These are phyloP conservation scores for Hanseniaspora taiwanica DNA, from an alignment of 805 yeast species.

Conservation along the genomic window DNA sequence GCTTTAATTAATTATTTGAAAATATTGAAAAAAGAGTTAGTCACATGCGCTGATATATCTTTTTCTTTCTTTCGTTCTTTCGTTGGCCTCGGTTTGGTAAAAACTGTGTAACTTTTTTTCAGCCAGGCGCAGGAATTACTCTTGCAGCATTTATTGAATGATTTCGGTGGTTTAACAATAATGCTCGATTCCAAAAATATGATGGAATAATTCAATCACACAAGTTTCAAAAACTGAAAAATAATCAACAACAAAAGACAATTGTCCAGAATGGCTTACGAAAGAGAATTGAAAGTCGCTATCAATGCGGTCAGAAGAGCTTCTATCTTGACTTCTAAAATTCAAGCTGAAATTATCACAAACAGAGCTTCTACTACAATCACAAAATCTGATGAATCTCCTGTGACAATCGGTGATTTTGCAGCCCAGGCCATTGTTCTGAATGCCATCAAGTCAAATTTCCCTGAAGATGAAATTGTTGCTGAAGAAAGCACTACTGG, in stretches of 20 bases:
- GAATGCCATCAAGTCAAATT: constrained; percentile 62
- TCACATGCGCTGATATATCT: no score
- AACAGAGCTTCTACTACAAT: constrained; percentile 40
- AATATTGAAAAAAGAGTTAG: no score
- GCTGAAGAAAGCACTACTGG: constrained; percentile 87
- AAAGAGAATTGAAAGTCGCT: constrained; percentile 65
- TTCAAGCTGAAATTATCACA: constrained; percentile 41
- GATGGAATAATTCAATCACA: constrained; percentile 23
- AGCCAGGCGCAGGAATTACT: no score
- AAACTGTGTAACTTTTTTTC: no score
- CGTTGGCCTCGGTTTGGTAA: no score
- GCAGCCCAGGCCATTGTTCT: constrained; percentile 92
- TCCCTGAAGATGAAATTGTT: constrained; percentile 76
- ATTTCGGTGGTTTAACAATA: no score
- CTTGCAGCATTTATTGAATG: no score
- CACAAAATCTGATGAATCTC: constrained; percentile 79
- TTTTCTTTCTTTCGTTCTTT: no score
- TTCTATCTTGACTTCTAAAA: constrained; percentile 53
- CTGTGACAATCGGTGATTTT: constrained; percentile 93
- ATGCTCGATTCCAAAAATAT: no score
- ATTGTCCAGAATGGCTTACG: constrained; percentile 5
- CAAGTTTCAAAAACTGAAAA: constrained; percentile 15
- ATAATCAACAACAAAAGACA: background rate
- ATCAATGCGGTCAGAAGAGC: constrained; percentile 87
- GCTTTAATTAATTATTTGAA: no score